These are phyloP conservation scores for Boletus reticulatus DNA, from an alignment of 768 basidiomycete species.

Conservation along the genomic window DNA sequence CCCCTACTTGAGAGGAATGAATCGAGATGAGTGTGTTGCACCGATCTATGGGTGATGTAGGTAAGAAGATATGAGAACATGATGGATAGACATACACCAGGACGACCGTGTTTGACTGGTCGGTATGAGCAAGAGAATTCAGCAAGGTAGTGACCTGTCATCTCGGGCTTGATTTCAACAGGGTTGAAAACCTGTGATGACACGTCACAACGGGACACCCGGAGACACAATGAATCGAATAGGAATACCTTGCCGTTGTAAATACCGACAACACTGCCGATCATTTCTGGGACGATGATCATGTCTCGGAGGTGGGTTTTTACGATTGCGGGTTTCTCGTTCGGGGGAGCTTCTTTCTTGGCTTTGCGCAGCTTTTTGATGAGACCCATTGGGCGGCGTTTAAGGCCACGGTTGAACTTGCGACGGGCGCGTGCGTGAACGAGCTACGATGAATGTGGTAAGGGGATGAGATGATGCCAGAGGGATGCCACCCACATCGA, in stretches of 20 bases:
- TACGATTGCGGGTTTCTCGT: slow-evolving; percentile 98
- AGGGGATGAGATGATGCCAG: slow-evolving; percentile 1
- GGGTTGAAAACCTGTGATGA: slow-evolving; percentile 78
- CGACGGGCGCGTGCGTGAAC: slow-evolving; percentile 98
- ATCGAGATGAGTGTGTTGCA: slow-evolving; percentile 88
- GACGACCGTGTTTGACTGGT: slow-evolving; percentile 99
- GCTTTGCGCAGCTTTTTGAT: slow-evolving; percentile 99
- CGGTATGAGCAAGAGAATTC: slow-evolving; percentile 98
- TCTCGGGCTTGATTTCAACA: slow-evolving; percentile 99
- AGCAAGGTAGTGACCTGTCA: slow-evolving; percentile 99
- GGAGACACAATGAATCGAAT: not conserved
- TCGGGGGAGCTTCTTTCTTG: slow-evolving; percentile 98
- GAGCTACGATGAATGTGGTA: slow-evolving; percentile 49
- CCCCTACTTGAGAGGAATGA: slow-evolving; percentile 95
- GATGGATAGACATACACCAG: slow-evolving; percentile 75
- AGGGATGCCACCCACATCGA: slow-evolving; percentile 57
- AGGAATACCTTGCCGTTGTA: slow-evolving; percentile 90
- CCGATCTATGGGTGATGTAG: slow-evolving; percentile 56
- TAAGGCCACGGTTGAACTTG: slow-evolving; percentile 98
- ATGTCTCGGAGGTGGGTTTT: slow-evolving; percentile 99
- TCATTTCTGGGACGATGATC: slow-evolving; percentile 99
- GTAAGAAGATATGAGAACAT: slow-evolving; percentile 5
- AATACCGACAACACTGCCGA: slow-evolving; percentile 95
- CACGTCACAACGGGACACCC: not conserved
- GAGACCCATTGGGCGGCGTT: slow-evolving; percentile 96